Evolutionary conservation across 768 basidiomycete species (phyloP), one percentile per base, ranked within the genome.

Genomic region (Agrocybe praecox): DNA sequence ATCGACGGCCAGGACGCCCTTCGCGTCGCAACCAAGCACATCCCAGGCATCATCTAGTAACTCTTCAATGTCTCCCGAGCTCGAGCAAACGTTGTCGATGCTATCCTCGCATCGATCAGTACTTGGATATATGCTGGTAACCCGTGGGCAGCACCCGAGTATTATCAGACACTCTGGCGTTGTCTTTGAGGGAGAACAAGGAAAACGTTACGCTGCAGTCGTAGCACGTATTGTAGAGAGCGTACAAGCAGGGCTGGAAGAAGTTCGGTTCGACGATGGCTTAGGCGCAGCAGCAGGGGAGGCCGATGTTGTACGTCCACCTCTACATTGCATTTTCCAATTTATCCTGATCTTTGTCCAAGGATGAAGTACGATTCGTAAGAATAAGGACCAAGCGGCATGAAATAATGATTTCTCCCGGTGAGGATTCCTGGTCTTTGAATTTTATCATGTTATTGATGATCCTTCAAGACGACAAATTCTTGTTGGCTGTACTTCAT

Each of bases 351-450:
- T 14, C 15, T 22, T 32, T 33, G 17, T 8, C n/a, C 26, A 29
- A 96, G 93, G 94, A 96, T 67, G 89, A 92, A 22, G 80, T 96
- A 45, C 83, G 85, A 57, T 92, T 96, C 65, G 86, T 97, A 84
- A 78, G 94, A 56, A 94, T 96, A 74, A 84, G 95, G 48, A 96
- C 95, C 56, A 92, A 85, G 68, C 82, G 90, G 50, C 95, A 97
- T 69, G 95, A 96, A 67, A 77, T 97, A 55, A 91, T 97, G 89
- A 94, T 97, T 58, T 92, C 95, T 2, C 95, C 95, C 55, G 91
- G 95, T 93, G 52, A 24, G 88, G 66, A 7, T 14, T 4, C 34
- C 15, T 15, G 17, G 22, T 29, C 12, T 19, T 18, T 26, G 33
- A 8, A 21, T n/a, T 46, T 10, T n/a, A 42, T 22, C 55, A 11